Evolutionary conservation across 495 filamentous ascomycete genomes (phyloP).

Genomic region (Penicillium maclennaniae): DNA sequence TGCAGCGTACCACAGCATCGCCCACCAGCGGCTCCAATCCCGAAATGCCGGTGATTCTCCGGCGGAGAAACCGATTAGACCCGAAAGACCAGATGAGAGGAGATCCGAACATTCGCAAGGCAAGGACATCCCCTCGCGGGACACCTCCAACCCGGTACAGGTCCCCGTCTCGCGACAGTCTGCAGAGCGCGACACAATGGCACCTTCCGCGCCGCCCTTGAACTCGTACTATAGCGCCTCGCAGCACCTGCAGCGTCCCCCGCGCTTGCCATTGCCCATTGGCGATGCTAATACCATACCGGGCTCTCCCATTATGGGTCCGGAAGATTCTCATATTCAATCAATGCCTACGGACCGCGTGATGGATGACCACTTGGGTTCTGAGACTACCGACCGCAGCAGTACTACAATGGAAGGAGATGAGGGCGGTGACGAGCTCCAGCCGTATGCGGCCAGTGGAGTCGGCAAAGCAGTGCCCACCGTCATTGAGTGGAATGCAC

Average conservation of each 20-base stretch:
- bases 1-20: slow-evolving; percentile 31
- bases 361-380: slow-evolving; percentile 41
- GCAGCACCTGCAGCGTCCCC: slow-evolving; percentile 65
- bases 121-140: slow-evolving; percentile 23
- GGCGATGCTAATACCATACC: slow-evolving; percentile 82
- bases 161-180: slow-evolving; percentile 42
- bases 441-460: slow-evolving; percentile 51
- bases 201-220: slow-evolving; percentile 43
- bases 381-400: slow-evolving; percentile 61
- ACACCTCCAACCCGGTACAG: slow-evolving; percentile 47
- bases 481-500: slow-evolving; percentile 72
- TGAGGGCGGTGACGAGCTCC: slow-evolving; percentile 70
- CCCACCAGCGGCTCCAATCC: slow-evolving; percentile 40
- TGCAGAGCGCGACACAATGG: slow-evolving; percentile 33
- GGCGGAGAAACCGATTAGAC: slow-evolving; percentile 16
- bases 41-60: slow-evolving; percentile 32
- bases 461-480: slow-evolving; percentile 63
- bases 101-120: slow-evolving; percentile 22
- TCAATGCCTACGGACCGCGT: slow-evolving; percentile 48
- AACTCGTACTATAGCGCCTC: slow-evolving; percentile 50
- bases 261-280: slow-evolving; percentile 85
- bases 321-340: slow-evolving; percentile 49
- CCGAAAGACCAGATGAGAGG: slow-evolving; percentile 22
- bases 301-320: slow-evolving; percentile 74
- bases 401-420: slow-evolving; percentile 74